These are phyloP conservation scores for Leishmania arabica DNA, from an alignment of 208 protist species.

Conservation along the genomic window DNA sequence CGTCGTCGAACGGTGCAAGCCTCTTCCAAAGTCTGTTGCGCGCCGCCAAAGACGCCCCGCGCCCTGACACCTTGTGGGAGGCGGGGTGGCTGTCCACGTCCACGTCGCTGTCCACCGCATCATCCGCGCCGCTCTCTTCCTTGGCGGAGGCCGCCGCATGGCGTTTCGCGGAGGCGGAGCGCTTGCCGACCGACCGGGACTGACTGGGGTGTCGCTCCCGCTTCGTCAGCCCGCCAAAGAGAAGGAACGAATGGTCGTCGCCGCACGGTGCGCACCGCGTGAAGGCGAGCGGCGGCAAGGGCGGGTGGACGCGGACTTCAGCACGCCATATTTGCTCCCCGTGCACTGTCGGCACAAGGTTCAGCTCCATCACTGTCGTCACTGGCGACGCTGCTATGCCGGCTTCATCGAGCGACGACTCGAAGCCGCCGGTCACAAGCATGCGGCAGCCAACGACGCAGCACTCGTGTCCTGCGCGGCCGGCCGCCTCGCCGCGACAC, in stretches of 20 bases:
- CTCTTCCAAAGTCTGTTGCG: constrained; percentile 26
- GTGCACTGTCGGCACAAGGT: constrained; percentile 55
- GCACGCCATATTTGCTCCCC: constrained; percentile 62
- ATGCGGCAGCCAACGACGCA: constrained; percentile 77
- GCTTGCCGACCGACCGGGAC: constrained; percentile 9
- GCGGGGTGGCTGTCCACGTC: not conserved
- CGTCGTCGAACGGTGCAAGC: constrained; percentile 59
- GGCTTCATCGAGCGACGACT: constrained; percentile 50
- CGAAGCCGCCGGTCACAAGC: constrained; percentile 75
- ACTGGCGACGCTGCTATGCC: constrained; percentile 8
- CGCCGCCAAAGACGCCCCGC: not conserved
- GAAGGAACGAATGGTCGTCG: constrained; percentile 74
- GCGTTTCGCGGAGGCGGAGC: constrained; percentile 10
- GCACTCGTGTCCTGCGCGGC: constrained; percentile 67
- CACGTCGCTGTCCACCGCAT: not conserved
- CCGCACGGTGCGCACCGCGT: constrained; percentile 59
- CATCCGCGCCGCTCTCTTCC: constrained; percentile 10
- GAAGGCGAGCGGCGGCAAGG: constrained; percentile 72
- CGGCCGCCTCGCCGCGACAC: constrained; percentile 31
- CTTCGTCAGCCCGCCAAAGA: constrained; percentile 74
- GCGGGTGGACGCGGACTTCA: constrained; percentile 31
- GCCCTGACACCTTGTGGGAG: not conserved
- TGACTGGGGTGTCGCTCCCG: constrained; percentile 14
- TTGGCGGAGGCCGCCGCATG: constrained; percentile 1
- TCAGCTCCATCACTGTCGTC: constrained; percentile 55